Percentiles rank a stretch among this genome's conserved stretches.
Evolutionary conservation across 169 alveolate species (phyloP).

Genomic region (Ichthyophthirius multifiliis): DNA sequence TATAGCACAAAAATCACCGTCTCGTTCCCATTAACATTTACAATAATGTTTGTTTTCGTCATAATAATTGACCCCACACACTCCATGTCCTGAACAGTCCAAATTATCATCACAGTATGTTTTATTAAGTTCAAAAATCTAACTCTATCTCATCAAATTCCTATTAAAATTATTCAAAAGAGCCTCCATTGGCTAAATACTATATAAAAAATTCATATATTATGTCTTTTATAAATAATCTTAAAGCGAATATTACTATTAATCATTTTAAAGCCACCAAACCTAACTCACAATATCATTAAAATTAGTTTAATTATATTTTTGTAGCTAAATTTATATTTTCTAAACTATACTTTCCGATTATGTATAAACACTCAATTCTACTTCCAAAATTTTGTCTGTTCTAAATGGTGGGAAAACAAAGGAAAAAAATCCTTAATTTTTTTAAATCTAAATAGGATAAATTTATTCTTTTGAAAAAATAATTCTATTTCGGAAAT

Average conservation of each 20-base stretch:
- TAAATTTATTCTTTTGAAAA: background rate
- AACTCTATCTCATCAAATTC: background rate
- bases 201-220: too few species aligned
- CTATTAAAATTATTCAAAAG: too few species aligned
- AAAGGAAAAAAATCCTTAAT: background rate
- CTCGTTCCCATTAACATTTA: background rate
- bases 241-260: too few species aligned
- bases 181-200: too few species aligned
- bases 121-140: background rate
- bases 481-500: background rate
- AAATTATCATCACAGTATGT: background rate
- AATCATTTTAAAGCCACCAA: too few species aligned
- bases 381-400: background rate
- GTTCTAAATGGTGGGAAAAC: background rate
- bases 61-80: background rate
- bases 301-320: too few species aligned
- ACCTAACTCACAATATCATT: too few species aligned
- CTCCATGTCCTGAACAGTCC: background rate
- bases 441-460: background rate
- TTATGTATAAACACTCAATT: background rate
- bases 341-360: background rate
- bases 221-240: too few species aligned
- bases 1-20: background rate
- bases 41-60: background rate
- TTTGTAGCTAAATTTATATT: background rate